Conservation (phyloP, 805 yeast genomes). For the Pichia nanzhaoensis region DNA sequence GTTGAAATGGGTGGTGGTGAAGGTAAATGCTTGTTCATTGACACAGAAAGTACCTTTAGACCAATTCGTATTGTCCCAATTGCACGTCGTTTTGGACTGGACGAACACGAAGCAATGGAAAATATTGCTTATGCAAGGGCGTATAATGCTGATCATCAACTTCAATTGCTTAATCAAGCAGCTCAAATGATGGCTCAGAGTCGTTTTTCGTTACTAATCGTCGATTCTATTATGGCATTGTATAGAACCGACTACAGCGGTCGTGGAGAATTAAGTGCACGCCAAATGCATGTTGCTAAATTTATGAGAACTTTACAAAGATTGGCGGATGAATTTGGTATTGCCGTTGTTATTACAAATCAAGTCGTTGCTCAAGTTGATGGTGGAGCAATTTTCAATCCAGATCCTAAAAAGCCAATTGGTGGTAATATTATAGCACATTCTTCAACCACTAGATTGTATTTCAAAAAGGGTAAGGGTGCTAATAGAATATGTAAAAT, state of each 20-base stretch:
- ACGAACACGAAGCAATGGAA: slow-evolving; percentile 90
- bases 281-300: slow-evolving; percentile 91
- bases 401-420: slow-evolving; percentile 97
- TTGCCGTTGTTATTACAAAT: slow-evolving; percentile 91
- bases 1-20: slow-evolving; percentile 98
- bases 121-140: slow-evolving; percentile 98
- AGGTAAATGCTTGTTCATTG: slow-evolving; percentile 93
- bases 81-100: slow-evolving; percentile 85
- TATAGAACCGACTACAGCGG: slow-evolving; percentile 94
- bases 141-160: slow-evolving; percentile 93
- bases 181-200: slow-evolving; percentile 96
- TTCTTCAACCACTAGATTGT: slow-evolving; percentile 88
- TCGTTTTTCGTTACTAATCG: slow-evolving; percentile 80
- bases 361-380: slow-evolving; percentile 98
- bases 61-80: slow-evolving; percentile 86
- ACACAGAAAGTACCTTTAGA: slow-evolving; percentile 95
- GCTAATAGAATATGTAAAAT: slow-evolving; percentile 92
- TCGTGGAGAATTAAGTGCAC: slow-evolving; percentile 89
- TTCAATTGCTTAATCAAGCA: slow-evolving; percentile 78
- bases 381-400: slow-evolving; percentile 77
- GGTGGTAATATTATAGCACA: slow-evolving; percentile 98
- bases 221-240: slow-evolving; percentile 96
- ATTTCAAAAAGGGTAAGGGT: slow-evolving; percentile 84
- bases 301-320: slow-evolving; percentile 88
- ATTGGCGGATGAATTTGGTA: slow-evolving; percentile 95